Evolutionary conservation across 805 yeast genomes (phyloP).

Genomic region (Candida silvicultrix): DNA sequence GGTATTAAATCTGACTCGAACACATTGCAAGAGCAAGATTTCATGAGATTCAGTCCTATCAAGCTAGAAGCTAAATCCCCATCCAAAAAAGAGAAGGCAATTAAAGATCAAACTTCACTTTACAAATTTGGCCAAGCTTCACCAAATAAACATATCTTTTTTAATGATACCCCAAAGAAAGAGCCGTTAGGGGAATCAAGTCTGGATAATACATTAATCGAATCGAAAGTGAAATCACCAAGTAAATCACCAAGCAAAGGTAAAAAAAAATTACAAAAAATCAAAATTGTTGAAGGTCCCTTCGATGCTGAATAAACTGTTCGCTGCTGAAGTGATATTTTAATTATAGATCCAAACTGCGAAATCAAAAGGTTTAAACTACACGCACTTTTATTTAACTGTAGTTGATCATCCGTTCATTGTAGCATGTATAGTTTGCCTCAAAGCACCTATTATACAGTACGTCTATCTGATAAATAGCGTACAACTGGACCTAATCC

Average conservation of each 20-base stretch:
- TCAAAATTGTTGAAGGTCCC: not conserved
- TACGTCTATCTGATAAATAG: constrained; percentile 78
- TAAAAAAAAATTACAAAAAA: not conserved
- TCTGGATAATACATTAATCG: not conserved
- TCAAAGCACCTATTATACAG: constrained; percentile 37
- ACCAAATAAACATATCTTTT: not conserved
- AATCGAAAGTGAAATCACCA: not conserved
- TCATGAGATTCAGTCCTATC: not conserved
- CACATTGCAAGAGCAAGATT: not conserved
- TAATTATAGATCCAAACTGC: too few relatives aligned
- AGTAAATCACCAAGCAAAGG: not conserved
- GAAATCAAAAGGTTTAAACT: too few relatives aligned
- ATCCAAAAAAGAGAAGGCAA: not conserved
- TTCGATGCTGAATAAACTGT: not conserved
- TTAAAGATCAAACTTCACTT: not conserved
- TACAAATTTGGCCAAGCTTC: not conserved
- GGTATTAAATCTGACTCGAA: not conserved
- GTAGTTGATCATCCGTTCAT: not conserved
- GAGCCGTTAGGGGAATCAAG: not conserved
- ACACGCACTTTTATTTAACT: too few relatives aligned
- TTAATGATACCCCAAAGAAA: not conserved
- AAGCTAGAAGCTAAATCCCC: not conserved
- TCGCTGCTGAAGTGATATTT: too few relatives aligned
- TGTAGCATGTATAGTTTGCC: not conserved
- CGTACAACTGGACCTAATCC: constrained; percentile 90